Base-by-base conservation (phyloP, 306 rosid species). In the Cicer yamashitae region DNA sequence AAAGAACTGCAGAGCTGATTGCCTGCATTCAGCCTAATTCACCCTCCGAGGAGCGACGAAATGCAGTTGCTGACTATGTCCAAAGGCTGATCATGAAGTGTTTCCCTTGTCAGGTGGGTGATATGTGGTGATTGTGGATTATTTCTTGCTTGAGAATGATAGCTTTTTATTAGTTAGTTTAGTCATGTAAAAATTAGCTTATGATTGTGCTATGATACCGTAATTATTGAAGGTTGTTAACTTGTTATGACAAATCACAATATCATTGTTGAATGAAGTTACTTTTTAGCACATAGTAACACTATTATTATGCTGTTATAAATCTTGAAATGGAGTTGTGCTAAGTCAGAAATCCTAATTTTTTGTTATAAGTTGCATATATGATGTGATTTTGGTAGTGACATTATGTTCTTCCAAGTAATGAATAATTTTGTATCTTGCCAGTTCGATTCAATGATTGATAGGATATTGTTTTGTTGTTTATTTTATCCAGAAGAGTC, bases 1-100 rank as follows among this genome's bases (percentile, higher is more conserved):
- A 92, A 82, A 84, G 93, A 87, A 92, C 94, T 14, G 87, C 90
- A 11, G 94, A 92, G 83, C 96, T 96, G 1, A 96, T 96, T 60
- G 88, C 91, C 77, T 80, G 96, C 89, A 96, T 96, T 87, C 97
- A 92, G 92, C 99, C 99, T 77, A 96, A 90, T 79, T 62, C 79
- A 3, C 93, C 96, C 66, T 92, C 99, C 0, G 99, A 92, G 82
- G 87, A 79, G 15, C 94, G 91, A 45, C 67, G 99, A 43, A 88
- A 87, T 87, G 94, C 97, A 0, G 98, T 96, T 18, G 98, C 98
- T 0, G 86, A 84, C 75, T 92, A 96, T 77, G 97, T 96, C 77
- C 91, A 89, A 85, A 82, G 88, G 79, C 81, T 92, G 77, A 87
- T 96, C 71, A 79, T 53, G 73, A 87, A 84, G 76, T 96, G 99